These are phyloP conservation scores for sorghum (Sorghum bicolor) DNA, from an alignment of 176 grass and related monocot species.

Conservation along the genomic window Sorghum_bicolor_NCBIv3 NC_012874.2:12304501-12305000, in stretches of 20 bases:
- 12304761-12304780: slow-evolving; percentile 23
- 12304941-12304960: slow-evolving; percentile 77
- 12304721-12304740: background rate
- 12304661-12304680: background rate
- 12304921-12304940: slow-evolving; percentile 80
- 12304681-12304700: background rate
- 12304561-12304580: background rate
- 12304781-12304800: slow-evolving; percentile 61
- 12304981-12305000: slow-evolving; percentile 96
- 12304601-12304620: background rate
- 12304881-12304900: slow-evolving; percentile 57
- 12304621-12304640: background rate
- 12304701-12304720: background rate
- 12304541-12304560: background rate
- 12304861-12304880: slow-evolving; percentile 65
- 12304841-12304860: slow-evolving; percentile 61
- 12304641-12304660: background rate
- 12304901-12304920: slow-evolving; percentile 64
- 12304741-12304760: background rate
- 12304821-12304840: slow-evolving; percentile 78
- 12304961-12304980: slow-evolving; percentile 74
- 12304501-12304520: background rate
- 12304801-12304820: slow-evolving; percentile 68
- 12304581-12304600: background rate
- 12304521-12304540: background rate